Evolutionary conservation across 306 rosid genomes (phyloP).

Genomic region (Cucumis melo): DNA sequence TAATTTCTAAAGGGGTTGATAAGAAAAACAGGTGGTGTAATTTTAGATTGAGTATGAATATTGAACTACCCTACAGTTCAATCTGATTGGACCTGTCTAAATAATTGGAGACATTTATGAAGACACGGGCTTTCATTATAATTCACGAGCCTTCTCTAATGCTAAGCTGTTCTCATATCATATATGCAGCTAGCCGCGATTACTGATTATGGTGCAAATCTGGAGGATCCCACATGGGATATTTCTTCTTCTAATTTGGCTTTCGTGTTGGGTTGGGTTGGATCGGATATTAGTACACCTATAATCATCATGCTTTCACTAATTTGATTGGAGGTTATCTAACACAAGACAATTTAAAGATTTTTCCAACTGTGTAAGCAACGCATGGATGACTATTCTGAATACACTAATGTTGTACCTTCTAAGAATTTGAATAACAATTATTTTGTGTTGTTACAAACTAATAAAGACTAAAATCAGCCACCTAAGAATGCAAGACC

Average conservation of each 20-base stretch:
- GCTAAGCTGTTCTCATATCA: neutral
- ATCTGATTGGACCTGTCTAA: constrained; percentile 10
- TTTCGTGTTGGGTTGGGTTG: neutral
- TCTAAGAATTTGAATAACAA: neutral
- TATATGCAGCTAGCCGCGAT: neutral
- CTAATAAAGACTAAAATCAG: neutral
- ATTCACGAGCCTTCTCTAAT: constrained; percentile 1
- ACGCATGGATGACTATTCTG: neutral
- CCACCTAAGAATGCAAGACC: neutral
- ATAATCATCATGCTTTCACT: constrained; percentile 35
- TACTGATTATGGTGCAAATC: neutral
- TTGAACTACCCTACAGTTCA: neutral
- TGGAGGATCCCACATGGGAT: constrained; percentile 4
- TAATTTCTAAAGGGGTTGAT: constrained; percentile 16
- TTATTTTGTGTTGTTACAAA: neutral
- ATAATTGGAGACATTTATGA: neutral
- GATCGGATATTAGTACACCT: constrained; percentile 19
- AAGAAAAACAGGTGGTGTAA: neutral
- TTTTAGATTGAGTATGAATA: neutral
- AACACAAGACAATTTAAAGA: neutral
- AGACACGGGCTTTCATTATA: neutral
- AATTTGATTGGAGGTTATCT: neutral
- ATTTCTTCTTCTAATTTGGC: neutral
- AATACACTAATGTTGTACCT: neutral
- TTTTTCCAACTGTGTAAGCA: neutral